These are phyloP conservation scores for Chalara sp. DNA, from an alignment of 2,329 filamentous ascomycete genomes.

Conservation along the genomic window DNA sequence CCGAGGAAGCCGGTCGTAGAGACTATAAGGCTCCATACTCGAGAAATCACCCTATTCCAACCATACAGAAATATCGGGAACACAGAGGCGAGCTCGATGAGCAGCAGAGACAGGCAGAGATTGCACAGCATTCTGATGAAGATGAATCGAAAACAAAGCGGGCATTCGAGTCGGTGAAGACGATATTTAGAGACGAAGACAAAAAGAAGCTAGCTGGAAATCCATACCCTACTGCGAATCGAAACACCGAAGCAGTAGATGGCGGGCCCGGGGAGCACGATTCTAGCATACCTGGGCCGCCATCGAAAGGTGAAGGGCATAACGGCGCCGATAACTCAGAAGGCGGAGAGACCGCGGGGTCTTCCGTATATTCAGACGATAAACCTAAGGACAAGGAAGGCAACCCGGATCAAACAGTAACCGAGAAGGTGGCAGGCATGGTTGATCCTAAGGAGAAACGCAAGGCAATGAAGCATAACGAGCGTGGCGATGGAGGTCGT, in stretches of 20 bases:
- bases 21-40: constrained; percentile 20
- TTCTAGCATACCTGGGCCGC: constrained; percentile 9
- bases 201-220: constrained; percentile 12
- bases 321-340: constrained; percentile 1
- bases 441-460: constrained; percentile 19
- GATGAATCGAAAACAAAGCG: constrained; percentile 18
- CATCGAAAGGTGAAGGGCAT: constrained; percentile 1
- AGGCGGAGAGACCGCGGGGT: neutral
- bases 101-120: constrained; percentile 13
- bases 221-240: constrained; percentile 19
- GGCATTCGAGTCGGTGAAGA: constrained; percentile 15
- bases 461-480: constrained; percentile 20
- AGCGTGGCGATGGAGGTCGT: constrained; percentile 24
- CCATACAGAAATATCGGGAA: constrained; percentile 19
- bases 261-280: constrained; percentile 9
- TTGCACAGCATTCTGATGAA: constrained; percentile 18
- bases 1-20: constrained; percentile 17
- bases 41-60: constrained; percentile 19
- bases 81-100: constrained; percentile 16
- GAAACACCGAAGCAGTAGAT: constrained; percentile 11
- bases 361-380: no score
- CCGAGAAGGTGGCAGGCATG: constrained; percentile 16
- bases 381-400: neutral
- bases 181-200: constrained; percentile 18
- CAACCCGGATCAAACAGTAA: constrained; percentile 11